Evolutionary conservation across 805 yeast genomes (phyloP).

Genomic region (Cyberlindnera euphorbiae): DNA sequence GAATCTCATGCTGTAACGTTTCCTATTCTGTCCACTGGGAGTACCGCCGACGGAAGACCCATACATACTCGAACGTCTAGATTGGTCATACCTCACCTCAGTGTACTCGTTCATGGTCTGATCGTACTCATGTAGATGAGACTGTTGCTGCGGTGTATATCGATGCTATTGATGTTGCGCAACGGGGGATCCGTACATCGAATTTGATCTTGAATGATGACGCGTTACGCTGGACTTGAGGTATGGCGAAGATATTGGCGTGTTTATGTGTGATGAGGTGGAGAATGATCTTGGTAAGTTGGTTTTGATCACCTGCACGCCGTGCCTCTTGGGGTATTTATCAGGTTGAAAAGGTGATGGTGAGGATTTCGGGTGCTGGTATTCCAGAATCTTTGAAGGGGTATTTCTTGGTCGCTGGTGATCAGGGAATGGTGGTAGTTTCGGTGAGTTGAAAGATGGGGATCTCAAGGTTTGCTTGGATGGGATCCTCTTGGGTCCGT

Average conservation of each 20-base stretch:
- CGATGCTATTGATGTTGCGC: neutral
- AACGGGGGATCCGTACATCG: slow-evolving; percentile 6
- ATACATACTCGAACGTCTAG: neutral
- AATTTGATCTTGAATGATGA: slow-evolving; percentile 1
- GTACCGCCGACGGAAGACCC: no score
- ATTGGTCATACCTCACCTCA: neutral
- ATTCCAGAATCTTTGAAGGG: no score
- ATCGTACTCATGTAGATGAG: neutral
- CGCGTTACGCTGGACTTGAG: no score
- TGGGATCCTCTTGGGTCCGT: neutral
- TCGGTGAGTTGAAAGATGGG: slow-evolving; percentile 10
- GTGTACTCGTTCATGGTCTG: no score
- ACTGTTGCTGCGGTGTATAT: no score
- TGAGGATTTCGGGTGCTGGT: no score
- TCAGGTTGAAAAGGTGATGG: neutral
- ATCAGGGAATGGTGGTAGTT: slow-evolving; percentile 9
- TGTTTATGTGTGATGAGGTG: neutral
- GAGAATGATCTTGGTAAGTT: slow-evolving; percentile 18
- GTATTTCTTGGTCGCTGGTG: no score
- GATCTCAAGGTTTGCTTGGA: slow-evolving; percentile 8
- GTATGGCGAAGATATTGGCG: no score
- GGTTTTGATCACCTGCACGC: slow-evolving; percentile 8
- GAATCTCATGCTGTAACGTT: no score
- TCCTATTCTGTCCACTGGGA: no score
- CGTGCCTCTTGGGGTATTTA: neutral